Conservation (phyloP, 1,284 basidiomycete species). For the Agaricales sp. region DNA sequence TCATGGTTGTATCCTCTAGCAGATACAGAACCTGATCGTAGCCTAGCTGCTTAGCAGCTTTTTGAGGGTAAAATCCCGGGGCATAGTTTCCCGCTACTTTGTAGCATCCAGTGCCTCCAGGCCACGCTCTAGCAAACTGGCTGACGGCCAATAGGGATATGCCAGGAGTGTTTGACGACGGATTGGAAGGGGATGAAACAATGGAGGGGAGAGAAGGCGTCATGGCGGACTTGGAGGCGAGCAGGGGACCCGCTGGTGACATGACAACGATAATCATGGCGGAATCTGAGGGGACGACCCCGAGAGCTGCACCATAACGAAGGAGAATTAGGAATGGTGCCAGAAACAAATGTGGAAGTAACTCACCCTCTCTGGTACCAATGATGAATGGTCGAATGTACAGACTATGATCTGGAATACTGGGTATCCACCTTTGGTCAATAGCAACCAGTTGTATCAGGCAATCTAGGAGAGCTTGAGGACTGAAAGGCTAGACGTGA, state of each 20-base stretch:
- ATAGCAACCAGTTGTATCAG: constrained; percentile 60
- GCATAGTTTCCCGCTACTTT: constrained; percentile 69
- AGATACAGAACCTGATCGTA: constrained; percentile 49
- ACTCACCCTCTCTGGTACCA: constrained; percentile 59
- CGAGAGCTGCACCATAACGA: constrained; percentile 34
- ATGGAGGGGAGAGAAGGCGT: too few relatives aligned
- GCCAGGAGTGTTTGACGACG: neutral
- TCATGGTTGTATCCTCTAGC: constrained; percentile 18
- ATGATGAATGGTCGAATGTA: constrained; percentile 81
- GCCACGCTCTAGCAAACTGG: constrained; percentile 72
- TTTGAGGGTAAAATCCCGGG: constrained; percentile 56
- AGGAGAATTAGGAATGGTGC: constrained; percentile 1
- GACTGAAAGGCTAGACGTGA: constrained; percentile 53
- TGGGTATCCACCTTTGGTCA: constrained; percentile 73
- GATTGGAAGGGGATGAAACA: constrained; percentile 45
- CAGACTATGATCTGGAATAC: constrained; percentile 55
- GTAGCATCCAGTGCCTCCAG: constrained; percentile 63
- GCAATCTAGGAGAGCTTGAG: constrained; percentile 49
- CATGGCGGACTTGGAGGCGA: too few relatives aligned
- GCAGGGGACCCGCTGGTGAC: constrained; percentile 51
- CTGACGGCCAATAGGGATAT: constrained; percentile 64
- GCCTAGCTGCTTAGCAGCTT: constrained; percentile 50
- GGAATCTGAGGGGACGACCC: constrained; percentile 57
- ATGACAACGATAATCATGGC: constrained; percentile 66
- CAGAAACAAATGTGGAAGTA: neutral